Percentiles rank a stretch among this genome's conserved stretches.
These are phyloP conservation scores for Rubus idaeus DNA, from an alignment of 306 rosid genomes.

Conservation along the genomic window DNA sequence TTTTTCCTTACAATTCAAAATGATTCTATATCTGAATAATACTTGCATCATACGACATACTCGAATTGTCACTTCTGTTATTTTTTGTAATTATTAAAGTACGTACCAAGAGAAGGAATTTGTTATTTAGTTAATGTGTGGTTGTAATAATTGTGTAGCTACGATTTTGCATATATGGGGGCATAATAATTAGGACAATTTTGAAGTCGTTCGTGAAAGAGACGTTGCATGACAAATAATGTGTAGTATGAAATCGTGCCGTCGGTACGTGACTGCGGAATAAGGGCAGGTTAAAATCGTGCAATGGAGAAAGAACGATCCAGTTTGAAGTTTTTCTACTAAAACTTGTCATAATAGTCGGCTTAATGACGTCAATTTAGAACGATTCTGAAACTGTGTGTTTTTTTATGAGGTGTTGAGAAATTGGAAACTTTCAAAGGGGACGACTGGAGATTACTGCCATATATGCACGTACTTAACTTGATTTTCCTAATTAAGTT, in stretches of 20 bases:
- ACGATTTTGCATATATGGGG: background rate
- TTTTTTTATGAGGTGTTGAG: no score
- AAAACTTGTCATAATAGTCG: background rate
- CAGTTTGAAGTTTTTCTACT: background rate
- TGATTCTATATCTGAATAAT: background rate
- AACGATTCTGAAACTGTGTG: background rate
- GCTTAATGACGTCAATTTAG: background rate
- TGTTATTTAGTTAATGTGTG: background rate
- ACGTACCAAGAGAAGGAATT: background rate
- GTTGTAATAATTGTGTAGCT: background rate
- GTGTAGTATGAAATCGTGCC: background rate
- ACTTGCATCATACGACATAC: background rate
- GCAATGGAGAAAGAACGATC: background rate
- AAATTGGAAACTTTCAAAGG: background rate
- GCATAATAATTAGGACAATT: background rate
- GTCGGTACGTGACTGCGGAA: background rate
- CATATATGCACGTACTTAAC: no score
- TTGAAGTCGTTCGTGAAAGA: background rate
- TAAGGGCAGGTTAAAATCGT: background rate
- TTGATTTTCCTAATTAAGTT: background rate
- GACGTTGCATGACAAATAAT: background rate
- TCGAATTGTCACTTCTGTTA: background rate
- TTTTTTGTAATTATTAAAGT: background rate
- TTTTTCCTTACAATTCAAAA: no score
- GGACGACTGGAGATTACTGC: background rate